These are phyloP conservation scores for Iris pallida DNA, from an alignment of 116 monocot species.

Conservation along the genomic window DNA sequence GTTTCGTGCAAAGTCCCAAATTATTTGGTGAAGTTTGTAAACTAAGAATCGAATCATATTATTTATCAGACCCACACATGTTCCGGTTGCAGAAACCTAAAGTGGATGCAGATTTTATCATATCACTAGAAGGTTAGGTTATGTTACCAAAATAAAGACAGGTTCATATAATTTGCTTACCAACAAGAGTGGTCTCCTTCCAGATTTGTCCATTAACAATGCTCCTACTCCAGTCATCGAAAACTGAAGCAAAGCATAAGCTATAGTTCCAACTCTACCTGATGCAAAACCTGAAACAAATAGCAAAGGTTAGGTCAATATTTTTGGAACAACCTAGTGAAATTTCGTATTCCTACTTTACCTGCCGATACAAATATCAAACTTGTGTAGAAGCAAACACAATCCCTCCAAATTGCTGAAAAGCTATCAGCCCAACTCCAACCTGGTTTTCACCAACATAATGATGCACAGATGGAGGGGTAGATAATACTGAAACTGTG, in stretches of 20 bases:
- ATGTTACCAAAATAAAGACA: not conserved
- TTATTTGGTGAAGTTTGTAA: no score
- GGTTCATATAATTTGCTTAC: slow-evolving; percentile 14
- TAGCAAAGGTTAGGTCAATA: not conserved
- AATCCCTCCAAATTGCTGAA: slow-evolving; percentile 71
- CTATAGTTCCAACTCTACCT: slow-evolving; percentile 36
- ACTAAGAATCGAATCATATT: no score
- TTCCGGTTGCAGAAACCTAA: slow-evolving; percentile 67
- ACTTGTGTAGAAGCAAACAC: slow-evolving; percentile 58
- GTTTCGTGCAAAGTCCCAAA: no score
- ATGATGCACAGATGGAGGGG: not conserved
- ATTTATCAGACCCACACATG: slow-evolving; percentile 57
- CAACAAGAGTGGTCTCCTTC: slow-evolving; percentile 58
- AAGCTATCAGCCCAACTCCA: slow-evolving; percentile 66
- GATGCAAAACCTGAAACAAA: slow-evolving; percentile 45
- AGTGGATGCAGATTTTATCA: not conserved
- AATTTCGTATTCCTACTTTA: slow-evolving; percentile 9
- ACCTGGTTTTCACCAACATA: slow-evolving; percentile 21
- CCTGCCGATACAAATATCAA: slow-evolving; percentile 63
- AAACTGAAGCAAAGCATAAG: slow-evolving; percentile 41
- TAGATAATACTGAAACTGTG: not conserved
- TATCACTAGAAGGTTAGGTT: not conserved
- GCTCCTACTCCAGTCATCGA: slow-evolving; percentile 52
- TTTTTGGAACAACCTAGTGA: not conserved
- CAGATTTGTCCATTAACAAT: slow-evolving; percentile 52